Percentiles rank a stretch among this genome's conserved stretches.
Conservation (phyloP, 352 stramenopile species). For the Phytophthora aleatoria region DNA sequence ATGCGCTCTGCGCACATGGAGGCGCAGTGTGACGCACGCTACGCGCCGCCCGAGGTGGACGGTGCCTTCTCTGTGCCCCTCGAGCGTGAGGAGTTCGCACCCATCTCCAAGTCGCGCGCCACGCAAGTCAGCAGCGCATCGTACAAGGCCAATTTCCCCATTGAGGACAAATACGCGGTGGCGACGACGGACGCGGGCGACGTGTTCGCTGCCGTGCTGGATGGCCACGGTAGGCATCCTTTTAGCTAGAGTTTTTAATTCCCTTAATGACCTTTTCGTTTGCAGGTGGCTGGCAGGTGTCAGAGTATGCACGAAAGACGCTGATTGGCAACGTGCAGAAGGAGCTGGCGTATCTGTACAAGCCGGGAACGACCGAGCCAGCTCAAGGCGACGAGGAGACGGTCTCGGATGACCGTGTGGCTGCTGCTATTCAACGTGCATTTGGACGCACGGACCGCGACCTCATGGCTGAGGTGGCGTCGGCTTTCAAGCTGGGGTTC, state of each 20-base stretch:
- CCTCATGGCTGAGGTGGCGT: constrained; percentile 77
- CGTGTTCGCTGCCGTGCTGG: constrained; percentile 88
- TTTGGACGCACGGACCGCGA: constrained; percentile 90
- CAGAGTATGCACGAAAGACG: constrained; percentile 84
- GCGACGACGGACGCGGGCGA: constrained; percentile 69
- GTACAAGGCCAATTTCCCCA: constrained; percentile 75
- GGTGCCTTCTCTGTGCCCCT: constrained; percentile 56
- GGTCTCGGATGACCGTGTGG: constrained; percentile 56
- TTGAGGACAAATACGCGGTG: constrained; percentile 87
- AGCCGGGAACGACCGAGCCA: constrained; percentile 29
- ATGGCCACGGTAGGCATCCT: constrained; percentile 81
- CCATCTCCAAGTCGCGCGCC: constrained; percentile 49
- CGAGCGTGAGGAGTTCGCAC: constrained; percentile 54
- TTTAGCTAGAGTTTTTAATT: neutral
- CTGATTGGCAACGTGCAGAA: constrained; percentile 85
- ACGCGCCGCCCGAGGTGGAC: constrained; percentile 48
- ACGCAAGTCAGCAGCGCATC: constrained; percentile 59
- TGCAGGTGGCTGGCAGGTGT: constrained; percentile 92
- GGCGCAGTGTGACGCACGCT: constrained; percentile 62
- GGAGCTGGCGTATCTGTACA: constrained; percentile 61
- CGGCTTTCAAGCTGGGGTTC: constrained; percentile 92
- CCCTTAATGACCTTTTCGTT: neutral
- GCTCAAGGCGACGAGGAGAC: constrained; percentile 31
- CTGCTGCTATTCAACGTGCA: constrained; percentile 75
- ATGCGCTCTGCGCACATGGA: constrained; percentile 24